phyloP scores from a whole-genome alignment of 1,284 basidiomycete species.

The Cryptococcus sp. region DNA sequence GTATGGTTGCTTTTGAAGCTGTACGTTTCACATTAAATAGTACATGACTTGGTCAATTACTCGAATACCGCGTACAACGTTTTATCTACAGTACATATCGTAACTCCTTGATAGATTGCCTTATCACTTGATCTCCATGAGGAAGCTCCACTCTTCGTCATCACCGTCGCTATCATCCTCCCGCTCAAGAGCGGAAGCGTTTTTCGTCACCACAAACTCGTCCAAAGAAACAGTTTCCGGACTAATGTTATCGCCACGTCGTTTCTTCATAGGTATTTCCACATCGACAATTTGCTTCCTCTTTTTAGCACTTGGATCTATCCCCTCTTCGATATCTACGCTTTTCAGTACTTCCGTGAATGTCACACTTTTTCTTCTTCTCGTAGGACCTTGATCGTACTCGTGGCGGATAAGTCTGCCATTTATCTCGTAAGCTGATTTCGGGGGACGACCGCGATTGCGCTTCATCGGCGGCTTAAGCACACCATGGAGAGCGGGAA shows the following conservation, averaged over 20 bases:
- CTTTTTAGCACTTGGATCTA: neutral
- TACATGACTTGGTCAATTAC: too few species aligned
- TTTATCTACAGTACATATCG: neutral
- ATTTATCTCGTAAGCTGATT: neutral
- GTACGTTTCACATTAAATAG: too few species aligned
- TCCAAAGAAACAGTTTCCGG: too few species aligned
- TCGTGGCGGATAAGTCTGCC: too few species aligned
- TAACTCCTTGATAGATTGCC: neutral
- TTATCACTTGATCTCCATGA: constrained; percentile 7
- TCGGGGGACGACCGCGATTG: neutral
- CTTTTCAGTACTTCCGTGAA: too few species aligned
- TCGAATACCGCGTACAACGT: neutral
- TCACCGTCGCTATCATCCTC: constrained; percentile 9
- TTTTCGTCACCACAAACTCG: neutral
- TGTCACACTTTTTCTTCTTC: too few species aligned
- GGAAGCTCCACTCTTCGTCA: constrained; percentile 20
- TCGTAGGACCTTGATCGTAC: too few species aligned
- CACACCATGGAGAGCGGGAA: neutral
- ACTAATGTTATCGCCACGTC: neutral
- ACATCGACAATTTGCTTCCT: constrained; percentile 2
- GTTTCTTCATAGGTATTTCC: constrained; percentile 8
- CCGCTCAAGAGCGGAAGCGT: neutral
- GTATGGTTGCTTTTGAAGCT: too few species aligned
- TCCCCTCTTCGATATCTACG: neutral
- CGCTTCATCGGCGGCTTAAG: neutral